Conservation (phyloP, 2,329 filamentous ascomycete genomes). For the Venturia oleaginea region DNA sequence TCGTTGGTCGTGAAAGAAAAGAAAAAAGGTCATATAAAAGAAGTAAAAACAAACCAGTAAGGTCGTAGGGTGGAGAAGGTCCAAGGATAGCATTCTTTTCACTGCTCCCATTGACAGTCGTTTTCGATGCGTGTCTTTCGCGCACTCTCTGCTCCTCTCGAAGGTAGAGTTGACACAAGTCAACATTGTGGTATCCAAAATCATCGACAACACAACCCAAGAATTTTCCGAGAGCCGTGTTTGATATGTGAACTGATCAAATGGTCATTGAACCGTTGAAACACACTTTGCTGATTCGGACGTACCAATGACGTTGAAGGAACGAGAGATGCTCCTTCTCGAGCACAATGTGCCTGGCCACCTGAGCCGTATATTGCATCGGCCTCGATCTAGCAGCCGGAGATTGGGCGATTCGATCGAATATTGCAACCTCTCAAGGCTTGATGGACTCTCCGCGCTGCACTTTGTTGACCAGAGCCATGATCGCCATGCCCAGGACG, state of each 20-base stretch:
- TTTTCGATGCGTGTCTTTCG: not conserved
- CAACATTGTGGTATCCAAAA: conserved; percentile 4
- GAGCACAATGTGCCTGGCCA: not conserved
- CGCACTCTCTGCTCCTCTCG: not conserved
- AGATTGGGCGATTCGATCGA: not conserved
- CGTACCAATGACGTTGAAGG: not conserved
- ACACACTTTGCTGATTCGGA: not conserved
- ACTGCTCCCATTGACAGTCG: not conserved
- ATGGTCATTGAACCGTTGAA: not conserved
- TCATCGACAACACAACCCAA: not conserved
- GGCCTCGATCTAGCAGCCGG: not conserved
- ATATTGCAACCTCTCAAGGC: not conserved
- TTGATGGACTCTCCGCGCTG: conserved; percentile 32
- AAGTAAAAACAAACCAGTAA: not conserved
- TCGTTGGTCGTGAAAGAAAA: conserved; percentile 4
- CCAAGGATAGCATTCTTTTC: not conserved
- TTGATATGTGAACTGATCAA: not conserved
- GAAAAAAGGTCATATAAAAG: not conserved
- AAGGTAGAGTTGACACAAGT: not conserved
- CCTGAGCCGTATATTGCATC: not conserved
- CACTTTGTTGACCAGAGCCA: conserved; percentile 83
- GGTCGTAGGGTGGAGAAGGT: not conserved
- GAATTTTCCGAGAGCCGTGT: not conserved
- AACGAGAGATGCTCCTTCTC: not conserved
- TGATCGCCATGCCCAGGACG: conserved; percentile 69